phyloP scores from a whole-genome alignment of 2,329 filamentous ascomycete genomes.

The Penicillium palitans region DNA sequence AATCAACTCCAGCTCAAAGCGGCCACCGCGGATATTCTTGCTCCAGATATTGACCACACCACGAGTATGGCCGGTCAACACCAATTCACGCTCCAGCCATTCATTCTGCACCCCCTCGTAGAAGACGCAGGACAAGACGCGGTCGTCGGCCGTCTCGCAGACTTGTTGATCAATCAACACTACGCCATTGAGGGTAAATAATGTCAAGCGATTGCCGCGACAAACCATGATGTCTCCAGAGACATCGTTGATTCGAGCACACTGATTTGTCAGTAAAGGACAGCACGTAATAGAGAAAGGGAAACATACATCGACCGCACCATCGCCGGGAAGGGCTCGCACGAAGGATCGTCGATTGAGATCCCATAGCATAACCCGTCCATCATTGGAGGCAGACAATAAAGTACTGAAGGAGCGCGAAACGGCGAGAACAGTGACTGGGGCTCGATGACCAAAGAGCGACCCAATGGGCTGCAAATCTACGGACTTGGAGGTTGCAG shows the following conservation, averaged over 20 bases:
- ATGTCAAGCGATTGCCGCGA: conserved; percentile 68
- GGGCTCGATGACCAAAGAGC: conserved; percentile 85
- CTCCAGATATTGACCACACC: conserved; percentile 78
- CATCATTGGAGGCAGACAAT: conserved; percentile 78
- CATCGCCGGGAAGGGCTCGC: conserved; percentile 64
- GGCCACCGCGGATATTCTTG: conserved; percentile 58
- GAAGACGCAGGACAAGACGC: conserved; percentile 79
- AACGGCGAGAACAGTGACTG: conserved; percentile 78
- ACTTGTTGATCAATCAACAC: conserved; percentile 79
- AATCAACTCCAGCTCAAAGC: conserved; percentile 75
- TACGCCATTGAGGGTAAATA: conserved; percentile 88
- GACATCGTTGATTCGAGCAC: conserved; percentile 83
- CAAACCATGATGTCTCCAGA: conserved; percentile 88
- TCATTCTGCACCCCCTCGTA: conserved; percentile 90
- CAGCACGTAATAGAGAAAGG: not conserved
- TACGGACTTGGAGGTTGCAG: conserved; percentile 64
- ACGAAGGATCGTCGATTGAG: conserved; percentile 88
- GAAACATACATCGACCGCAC: conserved; percentile 47
- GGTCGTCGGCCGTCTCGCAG: conserved; percentile 70
- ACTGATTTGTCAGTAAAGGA: conserved; percentile 51
- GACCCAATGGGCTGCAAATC: conserved; percentile 77
- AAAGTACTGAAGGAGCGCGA: conserved; percentile 87
- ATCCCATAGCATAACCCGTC: conserved; percentile 88
- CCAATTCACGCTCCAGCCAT: conserved; percentile 81
- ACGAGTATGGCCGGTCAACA: conserved; percentile 84